These are phyloP conservation scores for Ophiocordyceps sinensis DNA, from an alignment of 2,329 filamentous ascomycete species.

Conservation along the genomic window DNA sequence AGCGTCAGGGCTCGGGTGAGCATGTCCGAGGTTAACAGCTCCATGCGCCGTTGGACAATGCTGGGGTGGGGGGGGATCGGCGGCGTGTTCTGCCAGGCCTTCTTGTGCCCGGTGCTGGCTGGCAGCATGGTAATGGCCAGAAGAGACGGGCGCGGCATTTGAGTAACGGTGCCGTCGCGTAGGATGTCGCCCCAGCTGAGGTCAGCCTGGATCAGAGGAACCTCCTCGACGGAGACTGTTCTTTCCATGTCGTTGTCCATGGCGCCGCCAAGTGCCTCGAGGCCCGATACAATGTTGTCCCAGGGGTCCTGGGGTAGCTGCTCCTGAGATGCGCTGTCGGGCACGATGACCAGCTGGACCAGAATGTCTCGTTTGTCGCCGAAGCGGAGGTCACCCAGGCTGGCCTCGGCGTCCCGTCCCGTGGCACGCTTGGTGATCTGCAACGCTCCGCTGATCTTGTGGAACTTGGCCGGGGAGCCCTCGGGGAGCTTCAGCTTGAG, in stretches of 20 bases:
- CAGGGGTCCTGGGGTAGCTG: conserved; percentile 84
- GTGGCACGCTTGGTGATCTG: conserved; percentile 95
- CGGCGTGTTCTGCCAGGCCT: conserved; percentile 50
- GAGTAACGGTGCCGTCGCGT: conserved; percentile 70
- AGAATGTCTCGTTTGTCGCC: conserved; percentile 90
- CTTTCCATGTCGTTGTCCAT: conserved; percentile 77
- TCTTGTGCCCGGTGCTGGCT: conserved; percentile 45
- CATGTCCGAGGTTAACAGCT: conserved; percentile 96
- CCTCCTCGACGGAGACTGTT: conserved; percentile 76
- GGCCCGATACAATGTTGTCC: conserved; percentile 91
- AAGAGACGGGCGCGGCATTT: conserved; percentile 78
- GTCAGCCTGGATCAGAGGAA: conserved; percentile 89
- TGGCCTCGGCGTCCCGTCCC: conserved; percentile 84
- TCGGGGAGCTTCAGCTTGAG: conserved; percentile 87
- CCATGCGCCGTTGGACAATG: conserved; percentile 94
- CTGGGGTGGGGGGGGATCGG: conserved; percentile 90
- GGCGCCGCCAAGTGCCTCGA: conserved; percentile 83
- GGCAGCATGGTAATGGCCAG: conserved; percentile 94
- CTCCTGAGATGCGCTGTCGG: conserved; percentile 71
- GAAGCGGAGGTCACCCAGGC: conserved; percentile 81
- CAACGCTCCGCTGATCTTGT: conserved; percentile 93
- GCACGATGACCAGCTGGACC: conserved; percentile 82
- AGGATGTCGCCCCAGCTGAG: conserved; percentile 88
- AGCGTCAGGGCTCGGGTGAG: conserved; percentile 81
- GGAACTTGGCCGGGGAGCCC: conserved; percentile 93